Conservation (phyloP, 176 grass and related monocot genomes). For the Microstegium vimineum region DNA sequence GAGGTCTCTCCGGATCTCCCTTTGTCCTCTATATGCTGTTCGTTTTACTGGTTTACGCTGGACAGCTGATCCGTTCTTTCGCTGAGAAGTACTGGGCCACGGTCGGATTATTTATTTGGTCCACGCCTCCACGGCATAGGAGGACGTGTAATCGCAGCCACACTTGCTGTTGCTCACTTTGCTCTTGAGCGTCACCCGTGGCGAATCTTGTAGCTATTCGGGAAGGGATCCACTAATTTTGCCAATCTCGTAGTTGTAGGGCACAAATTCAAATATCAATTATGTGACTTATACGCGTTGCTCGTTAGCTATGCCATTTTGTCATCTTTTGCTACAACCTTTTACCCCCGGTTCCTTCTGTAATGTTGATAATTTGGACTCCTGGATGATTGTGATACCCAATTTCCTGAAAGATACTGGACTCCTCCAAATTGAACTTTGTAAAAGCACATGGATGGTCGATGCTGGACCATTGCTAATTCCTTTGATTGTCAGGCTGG, state of each 20-base stretch:
- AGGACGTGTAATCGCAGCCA: neutral
- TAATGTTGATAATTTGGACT: neutral
- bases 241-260: neutral
- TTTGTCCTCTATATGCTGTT: neutral
- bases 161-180: neutral
- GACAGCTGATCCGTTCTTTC: too few relatives aligned
- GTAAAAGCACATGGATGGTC: neutral
- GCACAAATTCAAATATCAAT: neutral
- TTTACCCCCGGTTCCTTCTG: neutral
- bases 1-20: neutral
- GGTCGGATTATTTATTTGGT: neutral
- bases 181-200: neutral
- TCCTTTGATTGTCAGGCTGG: conserved; percentile 30
- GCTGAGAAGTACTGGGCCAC: too few relatives aligned
- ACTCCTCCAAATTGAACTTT: neutral
- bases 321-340: neutral
- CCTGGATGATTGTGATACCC: neutral
- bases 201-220: neutral
- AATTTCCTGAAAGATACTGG: neutral
- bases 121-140: neutral
- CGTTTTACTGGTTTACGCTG: too few relatives aligned
- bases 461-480: neutral
- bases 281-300: neutral
- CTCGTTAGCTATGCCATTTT: neutral
- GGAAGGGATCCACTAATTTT: neutral